Evolutionary conservation across 1,139 yeast species (phyloP).

Genomic region (Saccharomyces hybrid): DNA sequence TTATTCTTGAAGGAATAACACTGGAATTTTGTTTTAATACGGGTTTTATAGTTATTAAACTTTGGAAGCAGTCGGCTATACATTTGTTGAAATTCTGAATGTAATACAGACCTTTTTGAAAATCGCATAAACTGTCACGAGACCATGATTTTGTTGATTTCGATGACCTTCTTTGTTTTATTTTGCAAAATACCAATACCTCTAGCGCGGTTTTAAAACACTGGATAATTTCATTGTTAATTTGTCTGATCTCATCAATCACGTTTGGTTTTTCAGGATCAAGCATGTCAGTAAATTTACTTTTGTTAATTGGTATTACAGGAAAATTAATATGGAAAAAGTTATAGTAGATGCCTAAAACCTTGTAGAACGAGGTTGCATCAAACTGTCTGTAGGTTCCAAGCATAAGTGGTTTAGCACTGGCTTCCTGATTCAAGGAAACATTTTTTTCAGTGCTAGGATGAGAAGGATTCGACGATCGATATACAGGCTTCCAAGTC

Average conservation of each 20-base stretch:
- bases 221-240: neutral
- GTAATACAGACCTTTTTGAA: neutral
- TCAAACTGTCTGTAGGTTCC: neutral
- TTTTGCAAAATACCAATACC: neutral
- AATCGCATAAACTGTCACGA: neutral
- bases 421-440: neutral
- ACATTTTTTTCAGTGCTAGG: neutral
- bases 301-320: neutral
- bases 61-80: conserved; percentile 35
- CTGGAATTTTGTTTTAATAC: conserved; percentile 31
- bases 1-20: conserved; percentile 32
- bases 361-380: neutral
- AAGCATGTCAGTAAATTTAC: neutral
- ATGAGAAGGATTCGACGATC: neutral
- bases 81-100: neutral
- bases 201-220: neutral
- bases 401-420: neutral
- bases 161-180: neutral
- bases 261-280: neutral
- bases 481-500: neutral
- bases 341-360: neutral
- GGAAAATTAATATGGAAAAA: neutral
- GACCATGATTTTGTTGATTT: neutral
- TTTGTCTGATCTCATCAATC: neutral
- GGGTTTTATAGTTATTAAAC: conserved; percentile 41